Evolutionary conservation across 2,329 filamentous ascomycete species (phyloP), one percentile per base, ranked within the genome.

Genomic region (Leptosphaerulina australis): DNA sequence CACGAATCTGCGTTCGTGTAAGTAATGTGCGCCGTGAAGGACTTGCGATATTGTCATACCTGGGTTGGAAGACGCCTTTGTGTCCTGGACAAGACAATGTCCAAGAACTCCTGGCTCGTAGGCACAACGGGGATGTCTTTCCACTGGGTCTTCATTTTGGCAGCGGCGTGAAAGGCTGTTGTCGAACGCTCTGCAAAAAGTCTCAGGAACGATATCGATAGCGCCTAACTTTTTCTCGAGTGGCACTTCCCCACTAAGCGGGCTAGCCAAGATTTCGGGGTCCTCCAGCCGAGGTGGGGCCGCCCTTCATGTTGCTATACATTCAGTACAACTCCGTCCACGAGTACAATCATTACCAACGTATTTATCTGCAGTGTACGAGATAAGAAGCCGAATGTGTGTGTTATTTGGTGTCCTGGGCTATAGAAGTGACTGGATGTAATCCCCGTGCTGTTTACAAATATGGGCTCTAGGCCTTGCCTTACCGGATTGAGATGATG

Each of bases 31-130:
- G 48, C 48, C 30, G 21, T n/a, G 22, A 11, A 10, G 20, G 26
- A 18, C 17, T 39, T 40, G 41, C 48, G 26, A 38, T 26, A 2
- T 8, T 33, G 84, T 66, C 93, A 85, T 71, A 97, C 97, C 80
- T 97, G 91, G 41, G 91, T 99, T 11, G 94, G 94, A 58, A 99
- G 81, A 56, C 93, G 87, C 70, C 93, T 84, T 81, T 97, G 93
- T 4, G 71, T 74, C 53, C 94, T 83, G 70, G 90, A 95, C 67
- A 99, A 83, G 60, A 97, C 92, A 73, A 99, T 97, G 77, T 99
- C 94, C 66, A 99, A 83, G 71, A 99, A 97, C 77, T 99, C 94
- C 80, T 95, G 88, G 74, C 88, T 88, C 68, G 90, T 95, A 50
- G 93, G 93, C 61, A 96, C 90, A 60, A 91, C 90, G 57, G 88